phyloP scores from a whole-genome alignment of 345 rosid species.

The Salix caprea region DNA sequence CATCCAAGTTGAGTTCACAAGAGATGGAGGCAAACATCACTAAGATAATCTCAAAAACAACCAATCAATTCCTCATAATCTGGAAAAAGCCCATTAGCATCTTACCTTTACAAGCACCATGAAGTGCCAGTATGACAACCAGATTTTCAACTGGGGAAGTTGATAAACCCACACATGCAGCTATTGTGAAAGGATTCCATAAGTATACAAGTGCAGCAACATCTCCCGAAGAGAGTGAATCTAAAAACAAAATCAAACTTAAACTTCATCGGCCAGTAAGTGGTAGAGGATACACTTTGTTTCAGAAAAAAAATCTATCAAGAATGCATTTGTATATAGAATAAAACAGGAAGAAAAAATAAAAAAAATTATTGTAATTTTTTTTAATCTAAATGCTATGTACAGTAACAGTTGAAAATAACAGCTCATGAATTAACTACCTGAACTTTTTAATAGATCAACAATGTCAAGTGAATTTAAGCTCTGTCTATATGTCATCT shows the following conservation, averaged over 20 bases:
- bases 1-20: not conserved
- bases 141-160: slow-evolving; percentile 83
- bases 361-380: not conserved
- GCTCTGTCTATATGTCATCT: slow-evolving; percentile 44
- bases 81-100: slow-evolving; percentile 13
- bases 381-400: not conserved
- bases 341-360: not conserved
- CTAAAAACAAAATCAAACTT: slow-evolving; percentile 34
- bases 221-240: slow-evolving; percentile 57
- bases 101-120: slow-evolving; percentile 79
- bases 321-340: not conserved
- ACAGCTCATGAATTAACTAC: slow-evolving; percentile 21
- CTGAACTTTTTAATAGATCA: slow-evolving; percentile 41
- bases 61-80: not conserved
- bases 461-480: slow-evolving; percentile 45
- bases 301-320: not conserved
- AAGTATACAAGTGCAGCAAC: slow-evolving; percentile 79
- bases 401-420: not conserved
- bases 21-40: not conserved
- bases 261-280: slow-evolving; percentile 16
- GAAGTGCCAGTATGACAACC: slow-evolving; percentile 55
- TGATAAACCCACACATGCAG: slow-evolving; percentile 77
- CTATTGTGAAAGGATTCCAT: slow-evolving; percentile 90
- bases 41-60: not conserved
- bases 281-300: not conserved